These are phyloP conservation scores for Epichloe hybrida DNA, from an alignment of 2,329 filamentous ascomycete species.

Conservation along the genomic window DNA sequence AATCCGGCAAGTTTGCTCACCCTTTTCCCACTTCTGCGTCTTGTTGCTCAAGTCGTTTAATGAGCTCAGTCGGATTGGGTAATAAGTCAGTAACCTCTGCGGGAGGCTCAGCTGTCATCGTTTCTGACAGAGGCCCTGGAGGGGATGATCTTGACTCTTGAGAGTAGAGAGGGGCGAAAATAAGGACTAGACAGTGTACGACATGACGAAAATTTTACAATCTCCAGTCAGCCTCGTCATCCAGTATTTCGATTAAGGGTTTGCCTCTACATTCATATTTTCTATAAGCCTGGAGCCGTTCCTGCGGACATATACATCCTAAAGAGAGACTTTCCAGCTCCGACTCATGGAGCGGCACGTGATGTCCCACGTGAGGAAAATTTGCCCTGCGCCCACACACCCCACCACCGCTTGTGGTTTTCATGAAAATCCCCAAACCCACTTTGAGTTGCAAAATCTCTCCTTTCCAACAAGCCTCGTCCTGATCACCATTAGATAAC, in stretches of 20 bases:
- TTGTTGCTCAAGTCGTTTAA: conserved; percentile 31
- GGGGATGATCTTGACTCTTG: not conserved
- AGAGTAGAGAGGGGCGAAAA: not conserved
- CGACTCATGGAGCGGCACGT: conserved; percentile 14
- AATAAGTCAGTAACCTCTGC: conserved; percentile 19
- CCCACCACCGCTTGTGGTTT: conserved; percentile 11
- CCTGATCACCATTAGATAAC: conserved; percentile 57
- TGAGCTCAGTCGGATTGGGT: conserved; percentile 22
- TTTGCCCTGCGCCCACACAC: conserved; percentile 19
- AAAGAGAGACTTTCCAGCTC: not conserved
- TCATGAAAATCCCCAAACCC: conserved; percentile 11
- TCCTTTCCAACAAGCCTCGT: conserved; percentile 17
- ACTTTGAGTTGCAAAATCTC: conserved; percentile 4
- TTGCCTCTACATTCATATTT: not conserved
- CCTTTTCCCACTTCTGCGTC: conserved; percentile 18
- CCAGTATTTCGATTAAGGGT: no score
- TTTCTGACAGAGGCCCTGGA: not conserved
- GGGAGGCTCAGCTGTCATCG: conserved; percentile 10
- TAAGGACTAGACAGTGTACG: not conserved
- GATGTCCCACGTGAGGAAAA: conserved; percentile 18
- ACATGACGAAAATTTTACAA: conserved; percentile 1
- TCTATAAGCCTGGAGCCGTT: not conserved
- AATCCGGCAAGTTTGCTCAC: conserved; percentile 17
- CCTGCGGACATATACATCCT: not conserved
- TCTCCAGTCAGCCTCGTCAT: not conserved